Base-by-base conservation (phyloP, 2,329 filamentous ascomycete species). In the Arthrinium phaeospermum region DNA sequence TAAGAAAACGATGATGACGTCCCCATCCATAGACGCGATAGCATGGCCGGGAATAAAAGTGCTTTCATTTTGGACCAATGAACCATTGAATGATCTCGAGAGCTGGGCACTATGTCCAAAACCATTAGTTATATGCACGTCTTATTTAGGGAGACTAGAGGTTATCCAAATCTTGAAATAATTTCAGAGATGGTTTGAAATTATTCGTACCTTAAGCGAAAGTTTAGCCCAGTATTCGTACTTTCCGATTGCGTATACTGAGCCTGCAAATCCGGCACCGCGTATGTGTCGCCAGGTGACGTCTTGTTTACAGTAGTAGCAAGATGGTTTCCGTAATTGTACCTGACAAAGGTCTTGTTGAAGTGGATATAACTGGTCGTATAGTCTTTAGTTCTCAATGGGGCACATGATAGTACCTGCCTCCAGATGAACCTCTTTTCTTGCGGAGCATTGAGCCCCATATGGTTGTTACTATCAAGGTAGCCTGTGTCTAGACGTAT, bases 381-480 rank as follows among this genome's bases (percentile, higher is more conserved):
- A 46, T 71, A 71, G 24, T 61, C 70, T 4, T 53, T 46, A 2
- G 61, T 71, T 34, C 14, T 34, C 27, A 71, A 24, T n/a, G 70
- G 70, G 10, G 70, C 70, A 53, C 70, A 71, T 3, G 44, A 44
- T 12, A 71, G 45, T 8, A 71, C 70, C 22, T 24, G 19, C 46
- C 70, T 34, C 37, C 22, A 68, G 2, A 47, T 2, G n/a, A 67
- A 71, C 37, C 70, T 67, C 24, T 27, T 27, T 47, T 53, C 30
- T 10, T 4, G 12, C 16, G 70, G 70, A n/a, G 70, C 57, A 71
- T 71, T 71, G 16, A 71, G 45, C 4, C 70, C 70, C 19, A 71
- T n/a, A 47, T 71, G 53, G 19, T 67, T 19, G 34, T 71, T 67
- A 46, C 70, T 71, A 61, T 71, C 70, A 34, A 71, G 44, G 19